phyloP scores from a whole-genome alignment of 176 grass and related monocot genomes.

The Puya raimondii region DNA sequence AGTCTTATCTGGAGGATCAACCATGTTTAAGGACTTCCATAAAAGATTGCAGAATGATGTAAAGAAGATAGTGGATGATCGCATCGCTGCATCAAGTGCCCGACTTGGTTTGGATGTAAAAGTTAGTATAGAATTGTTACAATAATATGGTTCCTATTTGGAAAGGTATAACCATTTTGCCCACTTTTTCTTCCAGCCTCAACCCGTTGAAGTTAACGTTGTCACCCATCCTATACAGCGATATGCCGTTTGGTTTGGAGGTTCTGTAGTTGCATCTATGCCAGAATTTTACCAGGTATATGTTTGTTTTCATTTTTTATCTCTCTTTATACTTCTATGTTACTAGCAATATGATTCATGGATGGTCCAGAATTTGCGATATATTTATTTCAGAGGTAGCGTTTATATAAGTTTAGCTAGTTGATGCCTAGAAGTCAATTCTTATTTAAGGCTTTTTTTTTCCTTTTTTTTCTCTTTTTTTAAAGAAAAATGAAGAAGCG shows the following conservation, averaged over 20 bases:
- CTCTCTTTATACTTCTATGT: conserved; percentile 7
- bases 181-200: conserved; percentile 22
- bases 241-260: conserved; percentile 95
- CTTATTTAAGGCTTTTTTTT: too few species aligned
- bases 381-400: background rate
- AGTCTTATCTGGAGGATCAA: conserved; percentile 94
- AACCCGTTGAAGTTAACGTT: conserved; percentile 97
- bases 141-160: conserved; percentile 6
- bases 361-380: background rate
- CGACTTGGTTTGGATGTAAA: conserved; percentile 63
- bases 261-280: conserved; percentile 88
- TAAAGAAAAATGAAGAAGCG: too few species aligned
- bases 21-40: conserved; percentile 93
- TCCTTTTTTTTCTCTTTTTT: too few species aligned
- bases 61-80: conserved; percentile 91
- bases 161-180: conserved; percentile 13
- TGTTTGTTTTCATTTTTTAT: conserved; percentile 4
- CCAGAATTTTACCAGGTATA: conserved; percentile 81
- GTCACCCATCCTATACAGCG: conserved; percentile 82
- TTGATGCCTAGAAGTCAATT: too few species aligned
- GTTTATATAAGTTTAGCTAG: too few species aligned
- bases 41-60: conserved; percentile 83
- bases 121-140: conserved; percentile 37
- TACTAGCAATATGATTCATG: background rate
- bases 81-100: conserved; percentile 66